A percentile compares a stretch with the other conserved stretches of the same genome.
Conservation (phyloP, 768 basidiomycete genomes). For the Exidia glandulosa region DNA sequence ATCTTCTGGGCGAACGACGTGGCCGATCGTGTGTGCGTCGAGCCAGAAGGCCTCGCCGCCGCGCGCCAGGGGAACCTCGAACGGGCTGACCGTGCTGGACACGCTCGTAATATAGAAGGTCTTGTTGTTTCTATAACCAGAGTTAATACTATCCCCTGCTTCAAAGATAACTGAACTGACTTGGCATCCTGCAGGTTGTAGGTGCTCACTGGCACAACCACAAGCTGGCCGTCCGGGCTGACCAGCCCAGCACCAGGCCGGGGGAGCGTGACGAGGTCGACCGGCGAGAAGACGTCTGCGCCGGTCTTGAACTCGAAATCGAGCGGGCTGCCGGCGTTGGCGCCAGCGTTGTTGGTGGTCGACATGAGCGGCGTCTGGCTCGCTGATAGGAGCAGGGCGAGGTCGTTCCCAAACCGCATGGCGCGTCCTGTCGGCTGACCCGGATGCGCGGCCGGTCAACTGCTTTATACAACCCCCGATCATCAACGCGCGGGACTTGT, state of each 20-base stretch:
- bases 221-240: conserved; percentile 58
- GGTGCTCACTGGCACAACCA: conserved; percentile 52
- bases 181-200: conserved; percentile 65
- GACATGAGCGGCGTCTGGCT: not conserved
- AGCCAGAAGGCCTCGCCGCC: conserved; percentile 79
- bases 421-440: not conserved
- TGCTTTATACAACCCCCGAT: not conserved
- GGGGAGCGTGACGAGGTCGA: conserved; percentile 56
- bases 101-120: conserved; percentile 53
- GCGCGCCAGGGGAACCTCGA: conserved; percentile 48
- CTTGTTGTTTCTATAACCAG: conserved; percentile 48
- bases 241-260: conserved; percentile 58
- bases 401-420: not conserved
- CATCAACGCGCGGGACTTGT: no score
- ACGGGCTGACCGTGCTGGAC: conserved; percentile 34
- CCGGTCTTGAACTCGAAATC: conserved; percentile 52
- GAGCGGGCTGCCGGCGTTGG: not conserved
- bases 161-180: conserved; percentile 29
- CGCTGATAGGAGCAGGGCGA: not conserved
- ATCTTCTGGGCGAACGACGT: conserved; percentile 47
- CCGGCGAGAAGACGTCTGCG: conserved; percentile 53
- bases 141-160: not conserved
- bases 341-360: not conserved
- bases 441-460: not conserved
- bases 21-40: conserved; percentile 54